Evolutionary conservation across 2,329 filamentous ascomycete genomes (phyloP).

Genomic region (Escovopsis sp.): DNA sequence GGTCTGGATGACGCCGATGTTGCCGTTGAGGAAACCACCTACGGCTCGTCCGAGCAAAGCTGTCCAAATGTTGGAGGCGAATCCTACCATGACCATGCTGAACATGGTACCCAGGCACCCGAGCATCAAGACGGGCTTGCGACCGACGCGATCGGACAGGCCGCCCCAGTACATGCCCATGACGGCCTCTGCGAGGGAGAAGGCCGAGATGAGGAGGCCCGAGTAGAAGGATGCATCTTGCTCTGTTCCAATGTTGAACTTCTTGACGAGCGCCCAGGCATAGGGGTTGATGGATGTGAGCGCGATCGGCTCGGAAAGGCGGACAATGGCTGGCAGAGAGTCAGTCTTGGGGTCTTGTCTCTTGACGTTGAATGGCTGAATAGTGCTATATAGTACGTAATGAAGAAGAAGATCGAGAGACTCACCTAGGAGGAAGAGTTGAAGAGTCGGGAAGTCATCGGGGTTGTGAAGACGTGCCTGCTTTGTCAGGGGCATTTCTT

Average conservation of each 20-base stretch:
- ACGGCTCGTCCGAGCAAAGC: conserved; percentile 62
- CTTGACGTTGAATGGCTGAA: neutral
- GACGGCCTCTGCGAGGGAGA: conserved; percentile 65
- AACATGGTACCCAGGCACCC: conserved; percentile 72
- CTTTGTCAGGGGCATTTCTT: conserved; percentile 38
- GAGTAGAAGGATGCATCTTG: conserved; percentile 77
- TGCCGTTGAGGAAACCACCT: conserved; percentile 77
- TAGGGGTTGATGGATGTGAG: conserved; percentile 91
- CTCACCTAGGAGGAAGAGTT: conserved; percentile 75
- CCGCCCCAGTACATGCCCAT: conserved; percentile 84
- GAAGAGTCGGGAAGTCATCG: conserved; percentile 64
- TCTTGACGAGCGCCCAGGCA: conserved; percentile 69
- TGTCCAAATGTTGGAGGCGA: conserved; percentile 71
- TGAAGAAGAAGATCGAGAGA: conserved; percentile 5
- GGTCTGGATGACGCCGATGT: conserved; percentile 80
- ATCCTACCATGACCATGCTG: conserved; percentile 69
- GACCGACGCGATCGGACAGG: conserved; percentile 66
- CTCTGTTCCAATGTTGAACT: conserved; percentile 56
- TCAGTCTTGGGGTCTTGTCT: neutral
- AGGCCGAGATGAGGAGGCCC: conserved; percentile 74
- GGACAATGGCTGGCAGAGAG: conserved; percentile 58
- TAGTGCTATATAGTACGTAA: no score
- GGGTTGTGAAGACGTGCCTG: conserved; percentile 41
- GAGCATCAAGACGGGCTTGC: conserved; percentile 71
- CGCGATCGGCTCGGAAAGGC: conserved; percentile 82